Base-by-base conservation (phyloP, 164 flowering plant genomes). In the Aristolochia fimbriata region DNA sequence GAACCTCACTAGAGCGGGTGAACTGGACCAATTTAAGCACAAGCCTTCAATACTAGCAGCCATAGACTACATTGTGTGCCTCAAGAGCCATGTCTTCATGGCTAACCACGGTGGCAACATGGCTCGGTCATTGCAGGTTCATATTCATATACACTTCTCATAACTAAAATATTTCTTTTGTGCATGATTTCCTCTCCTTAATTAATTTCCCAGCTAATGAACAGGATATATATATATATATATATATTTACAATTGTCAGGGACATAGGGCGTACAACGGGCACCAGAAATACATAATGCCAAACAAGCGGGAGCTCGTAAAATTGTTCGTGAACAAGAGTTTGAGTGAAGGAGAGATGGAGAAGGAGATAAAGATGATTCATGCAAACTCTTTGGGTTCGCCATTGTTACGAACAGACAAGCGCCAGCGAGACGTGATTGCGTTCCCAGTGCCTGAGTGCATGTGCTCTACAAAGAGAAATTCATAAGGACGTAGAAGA, bases 71-170 rank as follows among this genome's bases (percentile, higher is more conserved):
- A 22, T 66, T 2, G 73, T 70, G 15, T 70, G 67, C 52, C 51
- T 66, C 50, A 70, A 66, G 47, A 66, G 70, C 61, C 60, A 70
- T 14, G 67, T 66, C 23, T 65, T 70, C 67, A 62, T 70, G 73
- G 73, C 73, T 13, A 70, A 65, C 47, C 73, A 70, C 27, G 69
- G 69, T 12, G 73, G 73, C 9, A 65, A 65, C 69, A 70, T 70
- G 73, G 66, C 62, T 16, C 63, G 60, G 25, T 24, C 66, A 46
- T 8, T 70, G 11, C 73, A 70, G 72, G 72, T 69, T 47, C 15
- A 48, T 23, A 15, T 21, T 6, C 46, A 27, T 27, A 27, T 27
- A 27, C 5, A 27, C 30, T 27, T 27, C 30, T 27, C 30, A 27
- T 5, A 27, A 27, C 30, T 27, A 27, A 11, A 41, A 9, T 51